Conservation (phyloP, 768 basidiomycete genomes). For the Chalciporus piperatus region DNA sequence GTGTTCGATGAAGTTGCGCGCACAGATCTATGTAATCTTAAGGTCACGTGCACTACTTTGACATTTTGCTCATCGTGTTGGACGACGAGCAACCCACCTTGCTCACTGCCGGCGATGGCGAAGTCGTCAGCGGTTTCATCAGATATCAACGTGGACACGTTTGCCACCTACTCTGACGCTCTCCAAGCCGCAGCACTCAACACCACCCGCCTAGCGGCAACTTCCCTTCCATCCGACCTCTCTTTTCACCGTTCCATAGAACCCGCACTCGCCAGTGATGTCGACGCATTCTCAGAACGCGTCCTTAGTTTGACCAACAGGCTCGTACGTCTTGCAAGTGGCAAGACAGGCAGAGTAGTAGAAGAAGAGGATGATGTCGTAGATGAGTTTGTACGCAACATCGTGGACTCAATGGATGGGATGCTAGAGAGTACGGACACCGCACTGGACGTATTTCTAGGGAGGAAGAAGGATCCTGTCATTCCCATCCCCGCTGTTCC, state of each 20-base stretch:
- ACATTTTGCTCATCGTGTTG: neutral
- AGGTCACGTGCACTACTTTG: slow-evolving; percentile 10
- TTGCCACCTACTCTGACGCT: slow-evolving; percentile 52
- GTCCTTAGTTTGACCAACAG: slow-evolving; percentile 66
- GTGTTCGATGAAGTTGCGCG: too few species aligned
- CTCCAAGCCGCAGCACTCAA: slow-evolving; percentile 62
- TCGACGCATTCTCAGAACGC: slow-evolving; percentile 67
- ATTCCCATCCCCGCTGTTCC: slow-evolving; percentile 51
- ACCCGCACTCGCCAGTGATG: slow-evolving; percentile 56
- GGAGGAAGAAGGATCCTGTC: slow-evolving; percentile 63
- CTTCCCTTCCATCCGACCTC: slow-evolving; percentile 68
- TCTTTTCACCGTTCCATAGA: slow-evolving; percentile 90
- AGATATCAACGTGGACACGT: slow-evolving; percentile 30
- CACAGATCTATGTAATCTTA: too few species aligned
- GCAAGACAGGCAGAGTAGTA: slow-evolving; percentile 42
- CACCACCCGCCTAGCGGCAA: slow-evolving; percentile 59
- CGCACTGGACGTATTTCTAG: slow-evolving; percentile 74
- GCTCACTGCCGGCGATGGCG: slow-evolving; percentile 13
- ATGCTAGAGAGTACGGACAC: slow-evolving; percentile 85
- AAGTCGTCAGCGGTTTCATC: neutral
- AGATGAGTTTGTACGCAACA: slow-evolving; percentile 73
- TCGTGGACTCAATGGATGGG: slow-evolving; percentile 84
- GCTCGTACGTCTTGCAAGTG: slow-evolving; percentile 52
- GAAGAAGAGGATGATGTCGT: slow-evolving; percentile 76
- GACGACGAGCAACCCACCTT: neutral